phyloP scores from a whole-genome alignment of 2,329 filamentous ascomycete species.

The Fulvia fulva region DNA sequence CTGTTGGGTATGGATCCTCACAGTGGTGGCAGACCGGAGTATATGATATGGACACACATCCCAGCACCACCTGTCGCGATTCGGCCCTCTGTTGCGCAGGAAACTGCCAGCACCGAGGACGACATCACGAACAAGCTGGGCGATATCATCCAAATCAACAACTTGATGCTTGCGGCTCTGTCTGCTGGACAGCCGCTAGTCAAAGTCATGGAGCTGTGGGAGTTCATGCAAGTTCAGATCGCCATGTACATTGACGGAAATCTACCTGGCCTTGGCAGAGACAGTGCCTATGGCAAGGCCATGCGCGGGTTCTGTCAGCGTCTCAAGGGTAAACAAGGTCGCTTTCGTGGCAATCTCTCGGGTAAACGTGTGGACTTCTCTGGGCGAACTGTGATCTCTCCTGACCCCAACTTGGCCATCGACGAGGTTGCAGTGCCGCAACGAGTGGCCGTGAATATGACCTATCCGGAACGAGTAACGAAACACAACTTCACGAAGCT shows the following conservation, averaged over 20 bases:
- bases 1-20: constrained; percentile 78
- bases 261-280: constrained; percentile 77
- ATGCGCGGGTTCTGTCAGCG: constrained; percentile 93
- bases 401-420: constrained; percentile 88
- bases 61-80: constrained; percentile 93
- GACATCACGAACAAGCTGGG: constrained; percentile 96
- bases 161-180: constrained; percentile 76
- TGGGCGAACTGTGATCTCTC: constrained; percentile 93
- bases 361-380: constrained; percentile 99
- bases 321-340: constrained; percentile 93
- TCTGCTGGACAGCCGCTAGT: constrained; percentile 78
- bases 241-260: constrained; percentile 99
- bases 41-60: constrained; percentile 96
- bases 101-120: constrained; percentile 90
- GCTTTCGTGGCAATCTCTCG: constrained; percentile 93
- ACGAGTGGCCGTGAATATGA: constrained; percentile 92
- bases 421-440: constrained; percentile 90
- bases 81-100: constrained; percentile 87
- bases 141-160: constrained; percentile 90
- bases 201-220: constrained; percentile 97
- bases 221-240: constrained; percentile 90
- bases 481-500: constrained; percentile 82
- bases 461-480: constrained; percentile 86
- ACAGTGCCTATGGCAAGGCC: constrained; percentile 79
- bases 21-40: constrained; percentile 82